Evolutionary conservation across 495 filamentous ascomycete species (phyloP).

Genomic region (Penicillium malachiteum): DNA sequence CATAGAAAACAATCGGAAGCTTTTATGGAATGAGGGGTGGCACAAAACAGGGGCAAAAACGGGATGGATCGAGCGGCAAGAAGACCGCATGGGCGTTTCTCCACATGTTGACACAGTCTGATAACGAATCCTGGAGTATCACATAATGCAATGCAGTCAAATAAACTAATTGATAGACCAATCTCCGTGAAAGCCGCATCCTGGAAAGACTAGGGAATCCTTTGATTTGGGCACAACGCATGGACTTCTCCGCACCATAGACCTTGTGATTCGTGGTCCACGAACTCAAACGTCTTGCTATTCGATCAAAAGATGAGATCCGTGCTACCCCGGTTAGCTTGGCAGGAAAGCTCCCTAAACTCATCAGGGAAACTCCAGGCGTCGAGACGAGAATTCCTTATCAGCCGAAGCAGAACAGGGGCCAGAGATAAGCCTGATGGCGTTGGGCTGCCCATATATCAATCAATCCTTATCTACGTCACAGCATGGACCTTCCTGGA

Average conservation of each 20-base stretch:
- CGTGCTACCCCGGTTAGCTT: slow-evolving; percentile 19
- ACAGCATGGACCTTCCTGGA: slow-evolving; percentile 16
- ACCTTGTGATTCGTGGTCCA: slow-evolving; percentile 18
- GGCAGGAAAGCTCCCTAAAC: slow-evolving; percentile 23
- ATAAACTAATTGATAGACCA: neutral
- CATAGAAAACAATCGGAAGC: slow-evolving; percentile 9
- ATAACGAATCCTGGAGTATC: neutral
- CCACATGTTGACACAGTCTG: neutral
- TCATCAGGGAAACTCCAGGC: slow-evolving; percentile 35
- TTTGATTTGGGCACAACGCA: slow-evolving; percentile 8
- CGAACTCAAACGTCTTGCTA: slow-evolving; percentile 8
- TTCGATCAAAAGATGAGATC: slow-evolving; percentile 12
- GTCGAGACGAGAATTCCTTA: slow-evolving; percentile 16
- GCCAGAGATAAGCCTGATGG: slow-evolving; percentile 16
- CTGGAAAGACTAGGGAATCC: neutral
- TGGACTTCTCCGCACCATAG: slow-evolving; percentile 14
- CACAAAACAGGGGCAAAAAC: neutral
- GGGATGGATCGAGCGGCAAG: neutral
- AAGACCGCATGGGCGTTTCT: neutral
- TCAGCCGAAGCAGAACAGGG: slow-evolving; percentile 4
- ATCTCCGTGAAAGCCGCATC: neutral
- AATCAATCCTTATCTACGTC: slow-evolving; percentile 11
- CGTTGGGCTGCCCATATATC: neutral
- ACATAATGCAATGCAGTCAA: neutral
- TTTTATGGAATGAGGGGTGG: neutral